These are phyloP conservation scores for Cryptomeria japonica DNA, from an alignment of 75 land plant genomes.

Conservation along the genomic window DNA sequence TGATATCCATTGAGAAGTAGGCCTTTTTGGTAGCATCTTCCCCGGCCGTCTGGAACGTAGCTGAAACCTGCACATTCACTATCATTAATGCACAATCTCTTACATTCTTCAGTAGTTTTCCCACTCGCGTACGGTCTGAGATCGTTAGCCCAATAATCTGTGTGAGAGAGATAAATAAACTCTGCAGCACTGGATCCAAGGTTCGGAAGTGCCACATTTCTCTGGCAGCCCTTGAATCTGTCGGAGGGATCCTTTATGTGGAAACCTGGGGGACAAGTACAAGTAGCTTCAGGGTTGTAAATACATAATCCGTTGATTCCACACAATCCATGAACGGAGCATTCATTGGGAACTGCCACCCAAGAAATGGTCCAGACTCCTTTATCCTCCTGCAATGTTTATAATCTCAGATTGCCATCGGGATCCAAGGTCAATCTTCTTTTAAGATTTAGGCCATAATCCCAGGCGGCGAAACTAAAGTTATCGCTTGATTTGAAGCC, in stretches of 20 bases:
- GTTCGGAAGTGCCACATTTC: constrained; percentile 33
- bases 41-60: constrained; percentile 23
- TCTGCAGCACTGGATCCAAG: constrained; percentile 12
- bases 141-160: constrained; percentile 46
- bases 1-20: too few species aligned
- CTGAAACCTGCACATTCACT: constrained; percentile 26
- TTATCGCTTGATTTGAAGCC: constrained; percentile 36
- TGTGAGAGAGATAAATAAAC: constrained; percentile 24
- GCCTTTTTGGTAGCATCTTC: constrained; percentile 32
- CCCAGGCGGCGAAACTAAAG: constrained; percentile 32
- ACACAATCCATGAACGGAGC: constrained; percentile 49
- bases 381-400: constrained; percentile 24
- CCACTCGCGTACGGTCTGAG: not conserved
- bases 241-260: too few species aligned
- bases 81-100: constrained; percentile 21
- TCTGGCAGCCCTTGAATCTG: too few species aligned
- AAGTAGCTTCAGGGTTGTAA: constrained; percentile 23
- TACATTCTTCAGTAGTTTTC: constrained; percentile 21
- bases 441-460: constrained; percentile 25
- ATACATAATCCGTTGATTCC: constrained; percentile 48
- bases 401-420: constrained; percentile 60
- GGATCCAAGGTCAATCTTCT: constrained; percentile 46
- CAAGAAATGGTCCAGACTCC: constrained; percentile 40
- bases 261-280: not conserved
- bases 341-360: constrained; percentile 27